phyloP scores from a whole-genome alignment of 164 flowering plant species.

The Malania oleifera region DNA sequence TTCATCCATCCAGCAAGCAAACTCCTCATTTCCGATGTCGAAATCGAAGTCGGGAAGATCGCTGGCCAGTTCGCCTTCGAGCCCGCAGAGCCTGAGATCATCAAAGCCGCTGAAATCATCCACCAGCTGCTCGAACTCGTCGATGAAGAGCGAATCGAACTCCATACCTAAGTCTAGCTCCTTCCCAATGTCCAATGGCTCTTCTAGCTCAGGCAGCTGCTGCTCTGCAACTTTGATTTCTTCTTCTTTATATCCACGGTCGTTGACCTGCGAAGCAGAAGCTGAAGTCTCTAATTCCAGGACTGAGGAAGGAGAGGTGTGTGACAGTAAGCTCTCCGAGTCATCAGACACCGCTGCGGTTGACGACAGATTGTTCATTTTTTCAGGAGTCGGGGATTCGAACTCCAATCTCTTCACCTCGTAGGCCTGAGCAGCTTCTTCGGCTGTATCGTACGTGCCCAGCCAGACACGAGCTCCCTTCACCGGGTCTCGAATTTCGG shows the following conservation, averaged over 20 bases:
- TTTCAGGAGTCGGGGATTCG: slow-evolving; percentile 19
- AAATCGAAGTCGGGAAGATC: slow-evolving; percentile 48
- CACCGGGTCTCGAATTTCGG: slow-evolving; percentile 86
- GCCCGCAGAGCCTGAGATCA: slow-evolving; percentile 35
- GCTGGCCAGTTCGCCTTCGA: slow-evolving; percentile 26
- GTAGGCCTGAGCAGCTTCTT: slow-evolving; percentile 73
- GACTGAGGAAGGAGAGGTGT: slow-evolving; percentile 8
- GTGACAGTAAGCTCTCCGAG: slow-evolving; percentile 5
- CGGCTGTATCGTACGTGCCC: slow-evolving; percentile 76
- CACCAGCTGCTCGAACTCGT: slow-evolving; percentile 27
- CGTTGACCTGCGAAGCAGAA: neutral
- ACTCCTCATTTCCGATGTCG: slow-evolving; percentile 28
- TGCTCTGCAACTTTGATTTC: slow-evolving; percentile 13
- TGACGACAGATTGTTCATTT: neutral
- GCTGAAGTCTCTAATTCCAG: slow-evolving; percentile 4
- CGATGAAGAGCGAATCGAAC: slow-evolving; percentile 31
- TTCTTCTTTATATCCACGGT: too few relatives aligned
- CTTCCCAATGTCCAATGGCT: slow-evolving; percentile 17
- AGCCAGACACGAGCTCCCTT: slow-evolving; percentile 64
- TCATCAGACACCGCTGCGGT: slow-evolving; percentile 9
- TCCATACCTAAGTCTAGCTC: slow-evolving; percentile 40
- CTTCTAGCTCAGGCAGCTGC: slow-evolving; percentile 19
- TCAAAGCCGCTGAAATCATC: slow-evolving; percentile 37
- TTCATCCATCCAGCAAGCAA: slow-evolving; percentile 47
- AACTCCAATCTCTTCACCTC: slow-evolving; percentile 35